A percentile compares a stretch with the other conserved stretches of the same genome.
Conservation (phyloP, 2,329 filamentous ascomycete genomes). For the Pseudogymnoascus sp. region DNA sequence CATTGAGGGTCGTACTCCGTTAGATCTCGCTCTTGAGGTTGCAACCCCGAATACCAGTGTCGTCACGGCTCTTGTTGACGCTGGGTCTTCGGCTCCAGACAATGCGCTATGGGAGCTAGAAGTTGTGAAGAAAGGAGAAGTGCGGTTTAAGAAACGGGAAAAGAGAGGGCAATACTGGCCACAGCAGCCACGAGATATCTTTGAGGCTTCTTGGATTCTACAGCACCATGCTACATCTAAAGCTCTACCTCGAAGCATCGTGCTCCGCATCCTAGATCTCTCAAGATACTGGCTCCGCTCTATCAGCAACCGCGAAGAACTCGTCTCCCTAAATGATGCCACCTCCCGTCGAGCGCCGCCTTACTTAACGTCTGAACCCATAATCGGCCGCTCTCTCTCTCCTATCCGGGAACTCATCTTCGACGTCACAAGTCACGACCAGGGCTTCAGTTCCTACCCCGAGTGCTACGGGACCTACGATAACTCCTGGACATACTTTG, state of each 20-base stretch:
- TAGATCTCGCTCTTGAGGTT: neutral
- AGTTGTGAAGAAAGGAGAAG: neutral
- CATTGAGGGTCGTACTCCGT: neutral
- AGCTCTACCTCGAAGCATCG: neutral
- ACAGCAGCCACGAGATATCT: neutral
- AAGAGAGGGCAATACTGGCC: neutral
- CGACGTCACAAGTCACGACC: neutral
- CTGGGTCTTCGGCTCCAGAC: neutral
- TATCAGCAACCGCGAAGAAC: neutral
- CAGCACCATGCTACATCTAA: neutral
- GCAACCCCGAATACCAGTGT: neutral
- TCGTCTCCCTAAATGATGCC: neutral
- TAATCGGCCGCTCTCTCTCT: neutral
- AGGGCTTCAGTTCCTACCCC: neutral
- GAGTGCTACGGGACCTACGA: neutral
- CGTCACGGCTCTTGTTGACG: neutral
- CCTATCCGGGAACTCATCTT: neutral
- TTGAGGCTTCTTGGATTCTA: neutral
- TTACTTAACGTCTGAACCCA: neutral
- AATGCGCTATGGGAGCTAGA: neutral
- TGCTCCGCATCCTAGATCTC: neutral
- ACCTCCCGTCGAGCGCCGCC: neutral
- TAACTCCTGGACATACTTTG: neutral
- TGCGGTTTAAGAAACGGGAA: neutral
- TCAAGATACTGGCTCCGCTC: neutral